Evolutionary conservation across 495 filamentous ascomycete species (phyloP), one percentile per base, ranked within the genome.

Genomic region (Talaromyces proteolyticus): DNA sequence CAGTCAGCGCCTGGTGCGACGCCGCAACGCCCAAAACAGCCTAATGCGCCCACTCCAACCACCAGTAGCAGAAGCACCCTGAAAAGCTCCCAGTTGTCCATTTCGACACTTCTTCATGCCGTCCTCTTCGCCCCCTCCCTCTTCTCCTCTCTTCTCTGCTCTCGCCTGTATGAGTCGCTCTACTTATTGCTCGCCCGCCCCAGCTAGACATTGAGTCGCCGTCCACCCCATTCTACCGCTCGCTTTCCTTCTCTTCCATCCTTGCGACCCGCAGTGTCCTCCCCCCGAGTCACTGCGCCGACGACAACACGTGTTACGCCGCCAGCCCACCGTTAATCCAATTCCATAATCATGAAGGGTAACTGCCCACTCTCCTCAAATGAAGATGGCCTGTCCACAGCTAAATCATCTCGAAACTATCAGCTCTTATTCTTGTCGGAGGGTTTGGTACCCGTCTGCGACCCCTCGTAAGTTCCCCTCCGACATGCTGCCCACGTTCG

Each of bases 371-470:
- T 20, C 52, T 44, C 8, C 29, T 34, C 12, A 1, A 17, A 17
- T 16, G 10, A 19, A 17, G 20, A 36, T 38, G n/a, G n/a, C n/a
- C 16, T 6, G 12, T 11, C 24, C 47, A 22, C 21, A n/a, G 20
- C 36, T 40, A 26, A 49, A 18, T 11, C 17, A 40, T 25, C 44
- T 26, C 17, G 42, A 53, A 14, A 37, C 44, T 24, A 52, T 58
- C 68, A 98, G 93, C 93, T 70, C 84, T 98, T 64, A 97, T 98
- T 85, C 92, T 98, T 64, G 93, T 98, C 70, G 93, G 93, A 76
- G 93, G 93, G 65, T 98, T 97, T 73, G 93, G 93, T 66, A 98
- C 93, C 70, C 92, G 93, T 71, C 84, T 98, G 57, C 88, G 93
- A 66, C 93, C 93, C 72, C 80, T 98, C 73, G 91, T 96, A 88